A percentile compares a stretch with the other conserved stretches of the same genome.
Evolutionary conservation across 1,284 basidiomycete genomes (phyloP).

Genomic region (Exobasidium rhododendri): DNA sequence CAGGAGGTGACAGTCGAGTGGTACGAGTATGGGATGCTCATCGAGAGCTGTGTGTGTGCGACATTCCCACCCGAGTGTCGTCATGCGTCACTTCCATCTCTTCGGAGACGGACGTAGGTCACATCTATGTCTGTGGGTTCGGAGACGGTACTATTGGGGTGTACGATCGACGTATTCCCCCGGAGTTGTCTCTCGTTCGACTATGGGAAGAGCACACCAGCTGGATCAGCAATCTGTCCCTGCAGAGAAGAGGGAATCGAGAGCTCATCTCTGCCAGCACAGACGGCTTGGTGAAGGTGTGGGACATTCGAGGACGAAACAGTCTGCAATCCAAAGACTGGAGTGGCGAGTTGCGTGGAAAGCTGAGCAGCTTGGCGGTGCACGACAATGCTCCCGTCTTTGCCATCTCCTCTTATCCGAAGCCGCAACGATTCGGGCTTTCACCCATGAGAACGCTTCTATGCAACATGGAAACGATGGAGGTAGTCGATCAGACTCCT

Average conservation of each 20-base stretch:
- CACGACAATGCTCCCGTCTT: slow-evolving; percentile 82
- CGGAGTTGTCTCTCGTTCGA: slow-evolving; percentile 78
- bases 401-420: slow-evolving; percentile 60
- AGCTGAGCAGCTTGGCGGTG: slow-evolving; percentile 76
- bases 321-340: slow-evolving; percentile 66
- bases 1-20: slow-evolving; percentile 84
- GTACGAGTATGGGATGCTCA: slow-evolving; percentile 94
- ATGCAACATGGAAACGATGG: slow-evolving; percentile 31
- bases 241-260: slow-evolving; percentile 70
- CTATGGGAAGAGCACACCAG: slow-evolving; percentile 74
- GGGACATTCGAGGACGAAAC: slow-evolving; percentile 77
- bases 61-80: slow-evolving; percentile 82
- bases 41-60: slow-evolving; percentile 76
- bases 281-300: slow-evolving; percentile 85
- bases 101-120: slow-evolving; percentile 73
- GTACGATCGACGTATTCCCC: slow-evolving; percentile 83
- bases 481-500: slow-evolving; percentile 11
- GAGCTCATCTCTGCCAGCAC: slow-evolving; percentile 87
- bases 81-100: slow-evolving; percentile 82
- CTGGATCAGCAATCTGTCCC: slow-evolving; percentile 87
- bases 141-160: slow-evolving; percentile 87
- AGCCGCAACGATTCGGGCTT: slow-evolving; percentile 22
- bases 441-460: slow-evolving; percentile 31
- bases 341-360: slow-evolving; percentile 57
- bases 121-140: slow-evolving; percentile 84